phyloP scores from a whole-genome alignment of 208 protist species.

The Leishmania tropica region DNA sequence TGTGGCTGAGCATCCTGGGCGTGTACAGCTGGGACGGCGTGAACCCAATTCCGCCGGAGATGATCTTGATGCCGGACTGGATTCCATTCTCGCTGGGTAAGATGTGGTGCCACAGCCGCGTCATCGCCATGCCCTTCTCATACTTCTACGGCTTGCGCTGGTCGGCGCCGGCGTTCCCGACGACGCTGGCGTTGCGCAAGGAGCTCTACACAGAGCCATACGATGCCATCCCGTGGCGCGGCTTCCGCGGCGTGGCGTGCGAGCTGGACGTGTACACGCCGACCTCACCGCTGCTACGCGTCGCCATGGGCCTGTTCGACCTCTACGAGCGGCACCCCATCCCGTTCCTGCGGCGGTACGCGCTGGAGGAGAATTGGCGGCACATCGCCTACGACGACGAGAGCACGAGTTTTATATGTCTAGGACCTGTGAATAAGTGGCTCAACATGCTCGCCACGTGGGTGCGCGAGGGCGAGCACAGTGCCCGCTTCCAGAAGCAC shows the following conservation, averaged over 20 bases:
- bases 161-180: conserved; percentile 41
- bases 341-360: conserved; percentile 76
- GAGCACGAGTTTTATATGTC: conserved; percentile 96
- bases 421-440: conserved; percentile 96
- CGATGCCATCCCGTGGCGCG: conserved; percentile 83
- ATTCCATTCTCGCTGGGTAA: conserved; percentile 90
- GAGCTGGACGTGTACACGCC: conserved; percentile 93
- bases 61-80: conserved; percentile 93
- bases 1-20: conserved; percentile 94
- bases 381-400: conserved; percentile 96
- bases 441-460: conserved; percentile 97
- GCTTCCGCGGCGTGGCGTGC: conserved; percentile 66
- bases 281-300: conserved; percentile 72
- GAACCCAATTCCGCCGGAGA: conserved; percentile 94
- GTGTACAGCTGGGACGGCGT: conserved; percentile 95
- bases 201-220: conserved; percentile 93
- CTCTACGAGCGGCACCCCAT: conserved; percentile 70
- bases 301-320: conserved; percentile 51
- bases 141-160: conserved; percentile 95
- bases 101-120: conserved; percentile 97
- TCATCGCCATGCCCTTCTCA: conserved; percentile 96
- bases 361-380: conserved; percentile 79
- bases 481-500: conserved; percentile 87
- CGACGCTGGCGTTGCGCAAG: conserved; percentile 77
- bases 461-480: conserved; percentile 88